A percentile compares a stretch with the other conserved stretches of the same genome.
Evolutionary conservation across 495 filamentous ascomycete species (phyloP).

Genomic region (Cercophora samala): DNA sequence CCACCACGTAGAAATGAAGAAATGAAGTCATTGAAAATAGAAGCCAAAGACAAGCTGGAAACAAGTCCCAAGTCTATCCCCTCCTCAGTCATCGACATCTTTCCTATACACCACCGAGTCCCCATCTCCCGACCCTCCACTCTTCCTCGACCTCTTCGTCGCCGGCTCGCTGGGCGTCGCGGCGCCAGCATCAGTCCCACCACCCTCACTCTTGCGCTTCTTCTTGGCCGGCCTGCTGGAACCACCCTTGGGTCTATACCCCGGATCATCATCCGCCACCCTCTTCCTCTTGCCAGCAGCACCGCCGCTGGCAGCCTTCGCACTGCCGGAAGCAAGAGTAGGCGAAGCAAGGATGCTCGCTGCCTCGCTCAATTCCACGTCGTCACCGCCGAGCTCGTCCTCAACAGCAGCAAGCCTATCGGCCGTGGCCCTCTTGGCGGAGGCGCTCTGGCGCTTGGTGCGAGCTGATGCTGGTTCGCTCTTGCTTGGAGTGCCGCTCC

Average conservation of each 20-base stretch:
- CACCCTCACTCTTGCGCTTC: conserved; percentile 52
- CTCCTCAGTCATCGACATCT: background rate
- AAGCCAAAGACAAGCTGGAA: background rate
- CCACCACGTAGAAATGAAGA: background rate
- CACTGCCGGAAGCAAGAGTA: conserved; percentile 37
- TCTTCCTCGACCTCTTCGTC: conserved; percentile 33
- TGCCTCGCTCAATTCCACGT: conserved; percentile 29
- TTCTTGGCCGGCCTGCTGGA: conserved; percentile 58
- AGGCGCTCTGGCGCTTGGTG: conserved; percentile 29
- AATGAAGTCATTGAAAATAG: too few species aligned
- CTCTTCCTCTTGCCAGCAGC: conserved; percentile 45
- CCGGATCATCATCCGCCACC: conserved; percentile 62
- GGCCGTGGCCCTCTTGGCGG: conserved; percentile 13
- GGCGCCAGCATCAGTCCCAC: conserved; percentile 21
- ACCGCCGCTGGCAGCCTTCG: background rate
- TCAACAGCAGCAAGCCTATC: conserved; percentile 28
- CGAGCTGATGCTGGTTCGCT: conserved; percentile 16
- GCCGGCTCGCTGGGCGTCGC: conserved; percentile 21
- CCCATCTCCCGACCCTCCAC: conserved; percentile 18
- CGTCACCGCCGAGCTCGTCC: conserved; percentile 31
- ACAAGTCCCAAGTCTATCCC: background rate
- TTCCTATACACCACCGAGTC: background rate
- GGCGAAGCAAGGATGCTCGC: conserved; percentile 42
- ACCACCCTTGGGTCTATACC: conserved; percentile 66
- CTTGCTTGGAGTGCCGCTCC: background rate